A percentile compares a stretch with the other conserved stretches of the same genome.
Evolutionary conservation across 495 filamentous ascomycete species (phyloP).

Genomic region (Aspergillus bertholletiae): DNA sequence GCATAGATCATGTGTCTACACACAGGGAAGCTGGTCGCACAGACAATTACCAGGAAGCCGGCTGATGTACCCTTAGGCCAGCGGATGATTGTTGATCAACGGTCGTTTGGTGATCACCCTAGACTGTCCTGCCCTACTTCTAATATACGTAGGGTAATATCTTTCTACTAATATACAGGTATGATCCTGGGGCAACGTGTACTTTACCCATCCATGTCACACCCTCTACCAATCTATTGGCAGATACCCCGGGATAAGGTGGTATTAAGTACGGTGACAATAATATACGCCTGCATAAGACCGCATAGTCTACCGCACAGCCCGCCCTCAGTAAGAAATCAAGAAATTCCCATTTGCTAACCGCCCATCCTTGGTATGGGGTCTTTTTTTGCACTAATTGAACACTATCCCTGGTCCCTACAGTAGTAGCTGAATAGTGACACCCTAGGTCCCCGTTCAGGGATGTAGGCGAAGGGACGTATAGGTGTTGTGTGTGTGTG

Average conservation of each 20-base stretch:
- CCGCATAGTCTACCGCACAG: neutral
- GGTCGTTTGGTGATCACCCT: neutral
- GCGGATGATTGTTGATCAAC: slow-evolving; percentile 8
- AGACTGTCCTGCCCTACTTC: neutral
- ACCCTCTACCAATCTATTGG: neutral
- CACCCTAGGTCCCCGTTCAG: neutral
- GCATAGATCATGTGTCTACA: neutral
- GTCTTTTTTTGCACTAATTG: neutral
- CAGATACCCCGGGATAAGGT: neutral
- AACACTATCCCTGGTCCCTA: slow-evolving; percentile 2
- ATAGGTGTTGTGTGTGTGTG: no score
- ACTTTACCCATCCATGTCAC: neutral
- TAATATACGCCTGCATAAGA: neutral
- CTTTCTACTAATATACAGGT: neutral
- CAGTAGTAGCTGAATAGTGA: slow-evolving; percentile 4
- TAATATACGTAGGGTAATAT: neutral
- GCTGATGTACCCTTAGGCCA: slow-evolving; percentile 6
- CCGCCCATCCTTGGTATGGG: neutral
- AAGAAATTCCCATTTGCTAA: neutral
- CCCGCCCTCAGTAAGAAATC: neutral
- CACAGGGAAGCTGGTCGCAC: slow-evolving; percentile 1
- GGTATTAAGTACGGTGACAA: neutral
- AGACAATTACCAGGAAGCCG: slow-evolving; percentile 4
- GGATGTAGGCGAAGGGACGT: neutral
- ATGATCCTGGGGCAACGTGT: neutral